Evolutionary conservation across 2,329 filamentous ascomycete genomes (phyloP).

Genomic region (Sclerotinia subarctica): DNA sequence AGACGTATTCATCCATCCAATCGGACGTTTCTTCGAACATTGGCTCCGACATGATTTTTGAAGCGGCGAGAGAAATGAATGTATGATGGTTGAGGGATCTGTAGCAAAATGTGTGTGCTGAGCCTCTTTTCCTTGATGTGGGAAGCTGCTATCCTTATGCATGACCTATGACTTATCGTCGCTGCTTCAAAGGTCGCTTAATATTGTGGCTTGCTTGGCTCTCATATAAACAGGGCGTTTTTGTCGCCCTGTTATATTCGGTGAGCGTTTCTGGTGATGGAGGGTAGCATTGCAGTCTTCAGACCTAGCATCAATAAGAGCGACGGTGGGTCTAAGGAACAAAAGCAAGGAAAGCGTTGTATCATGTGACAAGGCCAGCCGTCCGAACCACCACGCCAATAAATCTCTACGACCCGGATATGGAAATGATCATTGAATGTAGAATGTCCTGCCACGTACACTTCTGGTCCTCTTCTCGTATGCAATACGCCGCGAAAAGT

Average conservation of each 20-base stretch:
- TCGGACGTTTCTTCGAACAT: not conserved
- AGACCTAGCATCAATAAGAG: too few species aligned
- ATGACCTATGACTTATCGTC: not conserved
- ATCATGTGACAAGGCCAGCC: not conserved
- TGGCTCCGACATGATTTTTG: not conserved
- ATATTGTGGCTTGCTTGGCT: not conserved
- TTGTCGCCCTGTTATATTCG: not conserved
- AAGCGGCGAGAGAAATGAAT: constrained; percentile 12
- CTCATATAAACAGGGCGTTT: not conserved
- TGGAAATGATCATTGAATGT: too few species aligned
- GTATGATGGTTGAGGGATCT: not conserved
- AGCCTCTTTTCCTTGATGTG: not conserved
- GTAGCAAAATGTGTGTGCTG: not conserved
- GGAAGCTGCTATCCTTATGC: not conserved
- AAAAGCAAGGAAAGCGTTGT: not conserved
- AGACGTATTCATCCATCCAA: not conserved
- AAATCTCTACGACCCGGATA: not conserved
- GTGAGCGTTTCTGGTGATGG: not conserved
- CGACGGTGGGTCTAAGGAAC: too few species aligned
- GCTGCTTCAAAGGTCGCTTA: not conserved
- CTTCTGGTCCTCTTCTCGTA: too few species aligned
- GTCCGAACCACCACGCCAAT: not conserved
- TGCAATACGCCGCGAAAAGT: too few species aligned
- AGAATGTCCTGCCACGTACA: too few species aligned
- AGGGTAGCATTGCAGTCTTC: not conserved